phyloP scores from a whole-genome alignment of 176 grass and related monocot species.

The Carex cristatella region DNA sequence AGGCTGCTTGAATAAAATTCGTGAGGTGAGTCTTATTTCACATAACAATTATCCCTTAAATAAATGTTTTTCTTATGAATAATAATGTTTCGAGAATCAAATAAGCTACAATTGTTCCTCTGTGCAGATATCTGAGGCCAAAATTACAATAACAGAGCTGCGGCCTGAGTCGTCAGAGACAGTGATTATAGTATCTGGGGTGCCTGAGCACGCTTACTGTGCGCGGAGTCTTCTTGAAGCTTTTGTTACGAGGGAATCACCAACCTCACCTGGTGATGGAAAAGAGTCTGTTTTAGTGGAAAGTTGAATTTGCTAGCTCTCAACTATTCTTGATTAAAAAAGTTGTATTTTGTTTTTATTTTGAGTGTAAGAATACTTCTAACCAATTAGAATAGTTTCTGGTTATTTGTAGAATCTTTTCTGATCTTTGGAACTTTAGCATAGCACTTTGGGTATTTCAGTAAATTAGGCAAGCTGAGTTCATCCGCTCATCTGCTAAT shows the following conservation, averaged over 20 bases:
- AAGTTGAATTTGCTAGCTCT: slow-evolving; percentile 1
- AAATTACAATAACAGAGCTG: slow-evolving; percentile 70
- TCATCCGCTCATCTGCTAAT: background rate
- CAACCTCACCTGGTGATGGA: background rate
- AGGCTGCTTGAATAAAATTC: slow-evolving; percentile 74
- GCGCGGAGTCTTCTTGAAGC: slow-evolving; percentile 92
- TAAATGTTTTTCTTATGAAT: background rate
- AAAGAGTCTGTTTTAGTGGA: background rate
- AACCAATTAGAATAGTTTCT: background rate
- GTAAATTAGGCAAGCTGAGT: background rate
- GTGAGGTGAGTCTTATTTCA: slow-evolving; percentile 47
- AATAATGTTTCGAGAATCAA: background rate
- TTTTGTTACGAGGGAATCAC: slow-evolving; percentile 80
- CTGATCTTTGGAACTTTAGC: background rate
- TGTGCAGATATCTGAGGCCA: slow-evolving; percentile 92
- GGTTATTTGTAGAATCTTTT: background rate
- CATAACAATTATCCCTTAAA: slow-evolving; percentile 8
- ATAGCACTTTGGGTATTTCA: background rate
- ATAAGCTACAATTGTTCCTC: slow-evolving; percentile 18
- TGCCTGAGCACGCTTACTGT: slow-evolving; percentile 80
- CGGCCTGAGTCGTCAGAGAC: slow-evolving; percentile 61
- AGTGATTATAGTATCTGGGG: slow-evolving; percentile 57
- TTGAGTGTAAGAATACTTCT: slow-evolving; percentile 5
- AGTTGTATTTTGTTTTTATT: background rate
- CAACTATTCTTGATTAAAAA: slow-evolving; percentile 1